phyloP scores from a whole-genome alignment of 176 grass and related monocot species.

The Rhynchospora tenuis region DNA sequence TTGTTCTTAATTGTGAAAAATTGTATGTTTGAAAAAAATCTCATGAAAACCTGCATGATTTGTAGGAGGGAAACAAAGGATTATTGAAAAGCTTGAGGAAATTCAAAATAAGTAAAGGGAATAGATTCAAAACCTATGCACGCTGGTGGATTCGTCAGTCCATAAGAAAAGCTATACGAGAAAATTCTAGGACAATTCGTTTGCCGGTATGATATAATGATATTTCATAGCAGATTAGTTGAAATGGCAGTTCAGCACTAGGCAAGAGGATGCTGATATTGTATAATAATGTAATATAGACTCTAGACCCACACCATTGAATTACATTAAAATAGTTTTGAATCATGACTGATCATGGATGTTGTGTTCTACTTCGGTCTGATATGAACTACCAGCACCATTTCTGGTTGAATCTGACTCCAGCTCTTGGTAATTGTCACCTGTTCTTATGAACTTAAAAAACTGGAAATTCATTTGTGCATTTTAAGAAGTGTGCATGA shows the following conservation, averaged over 20 bases:
- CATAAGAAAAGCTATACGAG: slow-evolving; percentile 75
- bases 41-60: not conserved
- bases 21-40: not conserved
- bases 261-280: not conserved
- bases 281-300: not conserved
- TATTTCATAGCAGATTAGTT: not conserved
- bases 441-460: not conserved
- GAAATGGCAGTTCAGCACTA: not conserved
- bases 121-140: slow-evolving; percentile 73
- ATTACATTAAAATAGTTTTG: not conserved
- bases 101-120: slow-evolving; percentile 75
- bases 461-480: not conserved
- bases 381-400: not conserved
- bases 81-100: slow-evolving; percentile 90
- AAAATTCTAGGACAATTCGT: slow-evolving; percentile 69
- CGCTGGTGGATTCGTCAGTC: slow-evolving; percentile 88
- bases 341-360: not conserved
- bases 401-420: not conserved
- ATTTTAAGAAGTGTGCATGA: not conserved
- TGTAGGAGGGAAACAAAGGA: slow-evolving; percentile 74
- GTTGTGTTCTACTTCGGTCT: not conserved
- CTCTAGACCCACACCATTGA: not conserved
- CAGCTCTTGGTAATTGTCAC: not conserved
- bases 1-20: not conserved
- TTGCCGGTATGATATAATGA: slow-evolving; percentile 47